Base-by-base conservation (phyloP, 2,329 filamentous ascomycete genomes). In the Trichophyton mentagrophytes region DNA sequence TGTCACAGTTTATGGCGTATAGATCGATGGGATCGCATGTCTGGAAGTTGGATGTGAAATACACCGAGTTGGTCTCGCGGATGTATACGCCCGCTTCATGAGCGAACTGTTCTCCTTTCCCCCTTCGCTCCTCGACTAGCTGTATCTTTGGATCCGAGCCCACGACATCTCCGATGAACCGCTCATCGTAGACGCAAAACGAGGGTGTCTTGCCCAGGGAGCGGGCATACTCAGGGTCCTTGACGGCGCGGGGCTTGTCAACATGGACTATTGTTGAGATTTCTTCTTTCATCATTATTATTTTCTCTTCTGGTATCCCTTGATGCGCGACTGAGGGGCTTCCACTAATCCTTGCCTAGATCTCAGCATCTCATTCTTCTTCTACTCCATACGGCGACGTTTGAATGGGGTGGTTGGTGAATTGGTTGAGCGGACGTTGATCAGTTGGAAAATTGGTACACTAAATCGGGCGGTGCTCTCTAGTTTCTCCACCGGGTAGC, bases 61-160 rank as follows among this genome's bases (percentile, higher is more conserved):
- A 76, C 8, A 76, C 64, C 2, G 66, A 65, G 49, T 72, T 68
- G 2, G 65, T 69, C 3, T 63, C 58, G 2, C 68, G 65, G 7
- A 74, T 67, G 65, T 69, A 76, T 44, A 76, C 65, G 20, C 73
- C 67, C 0, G 78, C 79, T 67, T 81, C 79, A 63, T 81, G 79
- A 1, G 78, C 78, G 58, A 80, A 80, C 0, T 77, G 74, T 46
- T 78, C 75, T 2, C 67, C 65, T 36, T 69, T 64, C 57, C 74
- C 72, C 61, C 77, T 70, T 27, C 62, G 55, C 20, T 60, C 53
- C 22, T 71, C 65, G 2, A 79, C 64, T 1, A 77, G 62, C 11
- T 76, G 69, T 1, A 78, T 62, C 9, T 64, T 67, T 3, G 75
- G 74, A 2, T 61, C 60, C 3, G 61, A n/a, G 1, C 76, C 77